Base-by-base conservation (phyloP, 148 eudicot genomes). In the Spergularia marina region DNA sequence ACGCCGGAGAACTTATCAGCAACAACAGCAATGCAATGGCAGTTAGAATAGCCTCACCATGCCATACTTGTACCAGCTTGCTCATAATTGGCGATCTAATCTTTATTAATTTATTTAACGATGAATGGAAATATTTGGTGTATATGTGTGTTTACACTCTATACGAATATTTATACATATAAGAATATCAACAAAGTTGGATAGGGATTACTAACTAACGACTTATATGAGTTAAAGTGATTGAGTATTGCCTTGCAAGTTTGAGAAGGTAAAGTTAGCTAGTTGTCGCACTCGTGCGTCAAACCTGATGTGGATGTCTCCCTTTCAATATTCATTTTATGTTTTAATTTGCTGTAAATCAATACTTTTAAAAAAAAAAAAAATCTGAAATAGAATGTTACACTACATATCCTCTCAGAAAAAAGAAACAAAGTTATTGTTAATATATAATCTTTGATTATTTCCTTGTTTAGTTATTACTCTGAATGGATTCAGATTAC, bases 181-280 rank as follows among this genome's bases (percentile, higher is more conserved):
- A 47, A 44, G 9, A 47, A 16, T 7, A 67, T 18, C 1, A 20
- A 16, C 52, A 51, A 68, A 68, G 71, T 68, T 49, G 54, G 71
- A 51, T 3, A 68, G 71, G 54, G 69, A 7, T 10, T 17, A 68
- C n/a, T 68, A 51, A 68, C 56, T 68, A 51, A 68, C 56, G 40
- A 68, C 56, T 44, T 44, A 44, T 44, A 44, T 6, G 49, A 44
- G 49, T 44, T 68, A 44, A 30, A 30, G 36, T 30, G 36, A 30
- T 2, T 15, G 7, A 44, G 57, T 20, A 51, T 51, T 51, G 71
- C 39, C 71, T 68, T 68, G 39, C 13, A 68, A 68, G 71, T 51
- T 68, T 68, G 56, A 68, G 71, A 67, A 67, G 71, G 54, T 68
- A 68, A 68, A 68, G 71, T 20, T 23, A 23, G 1, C 1, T 68